These are phyloP conservation scores for Trypanosoma mega DNA, from an alignment of 208 protist genomes.

Conservation along the genomic window DNA sequence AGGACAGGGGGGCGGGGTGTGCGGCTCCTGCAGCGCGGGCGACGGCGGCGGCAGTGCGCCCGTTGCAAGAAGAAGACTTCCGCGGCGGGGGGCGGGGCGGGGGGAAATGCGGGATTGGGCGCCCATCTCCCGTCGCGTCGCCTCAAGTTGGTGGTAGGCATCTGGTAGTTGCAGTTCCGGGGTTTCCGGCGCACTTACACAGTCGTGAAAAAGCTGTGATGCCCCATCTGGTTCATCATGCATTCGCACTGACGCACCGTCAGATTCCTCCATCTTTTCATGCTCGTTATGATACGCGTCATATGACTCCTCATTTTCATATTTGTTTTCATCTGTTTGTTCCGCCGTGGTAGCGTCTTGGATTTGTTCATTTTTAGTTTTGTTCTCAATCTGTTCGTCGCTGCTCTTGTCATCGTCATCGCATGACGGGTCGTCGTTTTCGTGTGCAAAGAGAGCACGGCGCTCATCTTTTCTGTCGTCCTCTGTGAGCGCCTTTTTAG, in stretches of 20 bases:
- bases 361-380: not conserved
- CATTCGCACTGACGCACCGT: no score
- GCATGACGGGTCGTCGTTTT: no score
- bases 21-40: slow-evolving; percentile 25
- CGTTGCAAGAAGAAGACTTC: slow-evolving; percentile 23
- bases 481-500: not conserved
- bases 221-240: no score
- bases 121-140: slow-evolving; percentile 20
- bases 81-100: slow-evolving; percentile 4
- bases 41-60: slow-evolving; percentile 16
- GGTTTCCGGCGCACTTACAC: slow-evolving; percentile 40
- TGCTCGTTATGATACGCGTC: not conserved
- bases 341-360: not conserved
- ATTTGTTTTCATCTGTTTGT: not conserved
- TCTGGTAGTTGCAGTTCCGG: slow-evolving; percentile 24
- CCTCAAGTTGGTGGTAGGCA: slow-evolving; percentile 15
- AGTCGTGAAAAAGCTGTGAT: slow-evolving; percentile 48
- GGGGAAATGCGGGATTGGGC: not conserved
- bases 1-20: slow-evolving; percentile 31
- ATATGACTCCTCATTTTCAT: not conserved
- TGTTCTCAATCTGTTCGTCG: not conserved
- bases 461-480: not conserved
- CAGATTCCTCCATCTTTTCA: not conserved
- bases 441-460: slow-evolving; percentile 2
- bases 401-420: slow-evolving; percentile 6